phyloP scores from a whole-genome alignment of 148 eudicot genomes.

The Tetragonia tetragonoides region DNA sequence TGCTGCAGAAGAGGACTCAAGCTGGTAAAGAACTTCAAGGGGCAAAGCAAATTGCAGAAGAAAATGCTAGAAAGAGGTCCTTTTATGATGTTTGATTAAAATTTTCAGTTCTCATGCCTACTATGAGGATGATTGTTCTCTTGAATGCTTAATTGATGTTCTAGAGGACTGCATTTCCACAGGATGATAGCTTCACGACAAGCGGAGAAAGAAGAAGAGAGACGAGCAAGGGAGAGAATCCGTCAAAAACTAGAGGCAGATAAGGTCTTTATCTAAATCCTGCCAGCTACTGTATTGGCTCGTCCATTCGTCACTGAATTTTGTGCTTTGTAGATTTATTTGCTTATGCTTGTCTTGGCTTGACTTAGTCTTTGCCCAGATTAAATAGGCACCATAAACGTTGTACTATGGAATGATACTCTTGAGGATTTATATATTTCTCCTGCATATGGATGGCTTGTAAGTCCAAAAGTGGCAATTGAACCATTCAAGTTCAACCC shows the following conservation, averaged over 20 bases:
- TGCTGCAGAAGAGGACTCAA: conserved; percentile 60
- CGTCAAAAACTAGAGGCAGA: conserved; percentile 73
- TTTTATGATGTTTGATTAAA: conserved; percentile 9
- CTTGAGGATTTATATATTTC: conserved; percentile 6
- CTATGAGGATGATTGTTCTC: conserved; percentile 7
- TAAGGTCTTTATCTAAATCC: conserved; percentile 46
- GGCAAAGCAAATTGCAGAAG: conserved; percentile 58
- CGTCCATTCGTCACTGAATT: neutral
- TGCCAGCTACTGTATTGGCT: conserved; percentile 12
- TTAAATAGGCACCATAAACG: neutral
- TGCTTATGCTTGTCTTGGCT: neutral
- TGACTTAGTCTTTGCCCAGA: neutral
- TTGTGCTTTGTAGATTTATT: conserved; percentile 4
- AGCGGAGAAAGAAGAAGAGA: conserved; percentile 68
- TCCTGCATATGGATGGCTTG: conserved; percentile 14
- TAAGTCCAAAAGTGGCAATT: neutral
- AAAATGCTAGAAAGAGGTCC: conserved; percentile 73
- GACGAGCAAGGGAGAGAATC: conserved; percentile 58
- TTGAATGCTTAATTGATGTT: conserved; percentile 10
- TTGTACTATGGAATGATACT: neutral
- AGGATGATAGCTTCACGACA: conserved; percentile 50
- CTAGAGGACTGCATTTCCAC: conserved; percentile 15
- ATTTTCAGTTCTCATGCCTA: neutral
- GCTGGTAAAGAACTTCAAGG: conserved; percentile 59
- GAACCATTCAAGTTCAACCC: neutral